Evolutionary conservation across 805 yeast species (phyloP).

Genomic region (Debaryomyces maramus): DNA sequence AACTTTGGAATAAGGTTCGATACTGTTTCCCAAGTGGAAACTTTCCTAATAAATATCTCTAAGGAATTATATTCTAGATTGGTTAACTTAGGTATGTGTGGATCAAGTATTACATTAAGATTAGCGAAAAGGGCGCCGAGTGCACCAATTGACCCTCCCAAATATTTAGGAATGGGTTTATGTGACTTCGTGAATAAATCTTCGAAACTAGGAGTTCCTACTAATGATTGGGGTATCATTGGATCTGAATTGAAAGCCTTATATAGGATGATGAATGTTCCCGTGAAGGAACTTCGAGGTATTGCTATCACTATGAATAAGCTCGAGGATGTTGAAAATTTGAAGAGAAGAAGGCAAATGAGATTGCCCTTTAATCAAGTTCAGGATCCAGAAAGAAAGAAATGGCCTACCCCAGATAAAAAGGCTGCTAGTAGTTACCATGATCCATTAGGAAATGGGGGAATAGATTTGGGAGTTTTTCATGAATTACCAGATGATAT

Average conservation of each 20-base stretch:
- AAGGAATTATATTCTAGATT: slow-evolving; percentile 61
- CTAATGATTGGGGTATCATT: slow-evolving; percentile 60
- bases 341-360: slow-evolving; percentile 22
- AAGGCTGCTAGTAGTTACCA: neutral
- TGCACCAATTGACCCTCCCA: slow-evolving; percentile 76
- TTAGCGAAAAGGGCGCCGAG: slow-evolving; percentile 60
- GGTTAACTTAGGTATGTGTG: slow-evolving; percentile 44
- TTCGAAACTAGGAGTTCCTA: slow-evolving; percentile 58
- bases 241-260: slow-evolving; percentile 59
- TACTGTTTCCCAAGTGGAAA: slow-evolving; percentile 57
- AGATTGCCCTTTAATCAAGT: slow-evolving; percentile 18
- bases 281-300: slow-evolving; percentile 74
- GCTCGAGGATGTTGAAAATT: slow-evolving; percentile 42
- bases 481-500: slow-evolving; percentile 65
- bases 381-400: neutral
- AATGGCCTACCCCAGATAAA: neutral
- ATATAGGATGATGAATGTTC: slow-evolving; percentile 55
- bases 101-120: slow-evolving; percentile 62
- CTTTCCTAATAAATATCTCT: slow-evolving; percentile 57
- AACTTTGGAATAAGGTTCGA: slow-evolving; percentile 88
- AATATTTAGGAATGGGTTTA: slow-evolving; percentile 80
- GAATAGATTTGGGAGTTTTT: slow-evolving; percentile 68
- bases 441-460: slow-evolving; percentile 4
- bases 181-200: slow-evolving; percentile 67
- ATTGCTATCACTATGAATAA: slow-evolving; percentile 68